Base-by-base conservation (phyloP, 345 rosid genomes). In the Salix viminalis region DNA sequence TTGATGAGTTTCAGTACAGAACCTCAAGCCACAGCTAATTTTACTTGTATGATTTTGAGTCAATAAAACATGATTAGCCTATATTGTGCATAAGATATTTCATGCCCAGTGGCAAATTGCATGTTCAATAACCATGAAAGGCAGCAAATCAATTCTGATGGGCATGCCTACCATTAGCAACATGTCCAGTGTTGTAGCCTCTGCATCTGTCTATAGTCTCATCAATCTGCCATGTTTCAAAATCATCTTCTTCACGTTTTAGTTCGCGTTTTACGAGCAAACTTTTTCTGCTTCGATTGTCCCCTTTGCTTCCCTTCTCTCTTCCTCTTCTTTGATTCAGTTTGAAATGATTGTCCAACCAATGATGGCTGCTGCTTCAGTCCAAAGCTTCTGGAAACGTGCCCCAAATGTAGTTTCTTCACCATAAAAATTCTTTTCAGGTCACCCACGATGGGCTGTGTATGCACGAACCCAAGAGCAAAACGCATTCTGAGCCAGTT, bases 341-440 rank as follows among this genome's bases (percentile, higher is more conserved):
- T 72, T 69, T 89, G 93, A 75, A 91, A 92, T 41, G 96, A 80
- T 56, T 83, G 86, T 5, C 94, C 97, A 8, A 96, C 97, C 79
- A 92, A 79, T 12, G 99, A 93, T 9, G 98, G 98, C 69, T 91
- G 97, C 39, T 96, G 97, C 86, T 88, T 92, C 79, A 96, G 71
- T 32, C 94, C 97, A 83, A 96, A 96, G 85, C 99, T 93, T 82
- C 89, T 96, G 24, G 98, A 98, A n/a, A 90, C 98, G 81, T 96
- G 98, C 68, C 99, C 99, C 41, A 96, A 75, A 76, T 96, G 98
- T 86, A 96, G 98, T 74, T 90, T 93, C 89, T 96, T 94, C 80
- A 91, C 91, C 85, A 87, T 84, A 70, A 93, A 96, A 6, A 92
- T 93, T 69, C 90, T 84, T 80, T 93, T 93, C 73, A 96, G 90